Conservation (phyloP, 495 filamentous ascomycete species). For the Penicillium chermesinum region DNA sequence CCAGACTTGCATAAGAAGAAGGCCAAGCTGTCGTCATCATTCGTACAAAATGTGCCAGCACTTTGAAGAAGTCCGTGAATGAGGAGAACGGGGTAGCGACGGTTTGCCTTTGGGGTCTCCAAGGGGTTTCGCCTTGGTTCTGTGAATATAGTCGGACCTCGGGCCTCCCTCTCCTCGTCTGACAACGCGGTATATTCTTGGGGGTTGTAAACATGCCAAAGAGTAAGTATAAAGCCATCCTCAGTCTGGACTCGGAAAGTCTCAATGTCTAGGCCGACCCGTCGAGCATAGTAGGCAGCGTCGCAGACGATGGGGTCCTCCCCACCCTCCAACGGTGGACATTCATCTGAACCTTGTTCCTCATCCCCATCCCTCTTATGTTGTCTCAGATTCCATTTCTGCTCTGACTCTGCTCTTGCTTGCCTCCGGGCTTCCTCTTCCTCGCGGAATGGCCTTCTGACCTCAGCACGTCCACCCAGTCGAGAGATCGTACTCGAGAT, state of each 20-base stretch:
- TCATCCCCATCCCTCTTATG: constrained; percentile 32
- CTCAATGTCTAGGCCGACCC: constrained; percentile 86
- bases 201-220: constrained; percentile 90
- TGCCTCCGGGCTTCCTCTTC: constrained; percentile 58
- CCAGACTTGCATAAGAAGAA: constrained; percentile 89
- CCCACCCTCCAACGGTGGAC: constrained; percentile 69
- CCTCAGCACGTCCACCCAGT: constrained; percentile 51
- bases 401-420: constrained; percentile 51
- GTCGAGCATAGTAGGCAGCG: constrained; percentile 78
- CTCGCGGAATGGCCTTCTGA: constrained; percentile 59
- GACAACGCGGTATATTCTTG: constrained; percentile 56
- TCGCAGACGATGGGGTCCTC: constrained; percentile 73
- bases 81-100: constrained; percentile 81
- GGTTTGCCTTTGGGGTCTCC: constrained; percentile 30
- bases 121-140: constrained; percentile 6
- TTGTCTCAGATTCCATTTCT: constrained; percentile 53
- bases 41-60: constrained; percentile 82
- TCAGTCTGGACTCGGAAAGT: constrained; percentile 84
- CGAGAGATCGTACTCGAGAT: constrained; percentile 43
- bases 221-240: constrained; percentile 83
- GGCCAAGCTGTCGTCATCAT: constrained; percentile 84
- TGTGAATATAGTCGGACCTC: constrained; percentile 31
- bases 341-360: constrained; percentile 47
- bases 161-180: constrained; percentile 26
- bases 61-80: constrained; percentile 87